Percentiles rank a stretch among this genome's conserved stretches.
phyloP scores from a whole-genome alignment of 179 eudicot genomes.

The Carnegiea gigantea region DNA sequence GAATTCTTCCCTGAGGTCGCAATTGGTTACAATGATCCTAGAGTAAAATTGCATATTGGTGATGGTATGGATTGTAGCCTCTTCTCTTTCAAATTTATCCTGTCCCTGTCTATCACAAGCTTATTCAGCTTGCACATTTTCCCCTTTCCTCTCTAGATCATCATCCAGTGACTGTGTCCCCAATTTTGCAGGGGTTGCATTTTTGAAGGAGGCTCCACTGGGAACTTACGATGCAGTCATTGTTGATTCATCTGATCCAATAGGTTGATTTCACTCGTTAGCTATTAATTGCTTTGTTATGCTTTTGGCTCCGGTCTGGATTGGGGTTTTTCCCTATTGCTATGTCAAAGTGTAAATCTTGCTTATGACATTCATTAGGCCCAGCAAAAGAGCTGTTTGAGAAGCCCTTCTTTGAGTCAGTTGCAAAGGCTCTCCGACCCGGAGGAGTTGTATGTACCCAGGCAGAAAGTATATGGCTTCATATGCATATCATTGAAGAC shows the following conservation, averaged over 20 bases:
- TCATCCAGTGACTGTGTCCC: not conserved
- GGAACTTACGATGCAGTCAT: constrained; percentile 92
- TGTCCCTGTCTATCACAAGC: not conserved
- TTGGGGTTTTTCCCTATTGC: not conserved
- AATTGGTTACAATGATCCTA: constrained; percentile 70
- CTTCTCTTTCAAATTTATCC: not conserved
- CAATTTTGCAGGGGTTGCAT: constrained; percentile 68
- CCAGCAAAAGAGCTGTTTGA: constrained; percentile 98
- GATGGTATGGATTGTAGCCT: constrained; percentile 53
- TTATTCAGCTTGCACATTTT: not conserved
- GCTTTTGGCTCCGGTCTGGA: not conserved
- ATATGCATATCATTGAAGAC: constrained; percentile 96
- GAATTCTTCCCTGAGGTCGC: constrained; percentile 69
- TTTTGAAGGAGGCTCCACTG: constrained; percentile 67
- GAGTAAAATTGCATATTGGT: constrained; percentile 72
- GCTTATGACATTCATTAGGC: constrained; percentile 41
- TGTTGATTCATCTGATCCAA: constrained; percentile 94
- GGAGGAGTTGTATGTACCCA: constrained; percentile 97
- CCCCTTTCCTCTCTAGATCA: not conserved
- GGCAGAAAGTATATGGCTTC: constrained; percentile 99
- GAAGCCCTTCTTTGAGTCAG: constrained; percentile 85
- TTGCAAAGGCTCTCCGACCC: constrained; percentile 95
- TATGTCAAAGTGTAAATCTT: not conserved
- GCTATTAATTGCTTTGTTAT: not conserved
- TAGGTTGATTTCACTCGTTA: constrained; percentile 39